Base-by-base conservation (phyloP, 2,329 filamentous ascomycete species). In the Botrytis fragariae region DNA sequence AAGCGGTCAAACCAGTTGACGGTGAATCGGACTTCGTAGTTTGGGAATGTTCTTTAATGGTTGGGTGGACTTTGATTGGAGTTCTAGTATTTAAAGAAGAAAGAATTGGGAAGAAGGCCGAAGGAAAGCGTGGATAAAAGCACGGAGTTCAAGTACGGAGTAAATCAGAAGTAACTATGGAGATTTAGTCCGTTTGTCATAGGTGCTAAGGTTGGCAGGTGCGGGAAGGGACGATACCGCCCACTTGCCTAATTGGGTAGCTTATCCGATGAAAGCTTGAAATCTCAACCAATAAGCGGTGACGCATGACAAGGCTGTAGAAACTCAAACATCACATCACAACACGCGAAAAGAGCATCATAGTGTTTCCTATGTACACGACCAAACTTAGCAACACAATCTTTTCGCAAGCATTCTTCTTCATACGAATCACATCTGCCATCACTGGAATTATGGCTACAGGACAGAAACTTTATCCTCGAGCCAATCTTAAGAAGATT, bases 401-500 rank as follows among this genome's bases (percentile, higher is more conserved):
- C 12, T 42, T 54, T 29, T 10, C 35, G 60, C 64, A 68, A 54
- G n/a, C 51, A 29, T 18, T 22, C 25, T n/a, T 29, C 37, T 45
- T 54, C n/a, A 35, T 39, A 42, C 65, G 18, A 57, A 57, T 32
- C 42, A 22, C 3, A 57, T 20, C 35, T 57, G 22, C 20, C 18
- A 67, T 42, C 39, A 20, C 37, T 9, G 7, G 8, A 44, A 77
- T 51, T 57, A 81, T 82, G 80, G 80, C 80, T 63, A 74, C 77
- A 20, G 86, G 89, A 35, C 90, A 91, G 80, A 95, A 94, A 78
- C 86, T 93, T 22, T 97, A 97, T 79, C 94, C 94, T 18, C 91
- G 94, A 75, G 90, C 89, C 29, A 96, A 93, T 0, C 86, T 97
- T 78, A 96, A 94, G 83, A 95, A 94, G 82, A 95, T 97, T 74